These are phyloP conservation scores for Venustampulla echinocandica DNA, from an alignment of 495 filamentous ascomycete genomes.

Conservation along the genomic window DNA sequence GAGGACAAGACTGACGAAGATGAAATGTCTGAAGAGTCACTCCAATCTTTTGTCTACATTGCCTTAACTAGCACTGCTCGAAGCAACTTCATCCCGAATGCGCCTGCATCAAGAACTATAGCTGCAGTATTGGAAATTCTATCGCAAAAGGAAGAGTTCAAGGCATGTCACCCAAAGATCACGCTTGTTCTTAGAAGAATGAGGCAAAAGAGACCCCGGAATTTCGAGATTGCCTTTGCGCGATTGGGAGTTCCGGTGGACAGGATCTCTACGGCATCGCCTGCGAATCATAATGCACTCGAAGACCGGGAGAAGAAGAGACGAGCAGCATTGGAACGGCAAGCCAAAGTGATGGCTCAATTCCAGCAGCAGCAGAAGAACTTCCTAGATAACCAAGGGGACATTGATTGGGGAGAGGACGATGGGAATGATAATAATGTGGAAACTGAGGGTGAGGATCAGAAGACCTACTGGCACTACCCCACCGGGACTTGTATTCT, in stretches of 20 bases:
- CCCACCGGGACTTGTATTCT: conserved; percentile 92
- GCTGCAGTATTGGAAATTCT: conserved; percentile 68
- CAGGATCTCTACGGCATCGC: conserved; percentile 44
- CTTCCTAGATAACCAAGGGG: conserved; percentile 78
- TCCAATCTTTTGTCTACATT: conserved; percentile 57
- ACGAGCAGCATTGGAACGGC: conserved; percentile 74
- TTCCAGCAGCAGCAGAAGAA: conserved; percentile 95
- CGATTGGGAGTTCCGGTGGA: conserved; percentile 42
- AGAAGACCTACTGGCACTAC: conserved; percentile 76
- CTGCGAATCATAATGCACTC: conserved; percentile 46
- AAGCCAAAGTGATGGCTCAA: conserved; percentile 90
- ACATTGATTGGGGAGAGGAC: conserved; percentile 76
- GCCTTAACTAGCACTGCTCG: conserved; percentile 53
- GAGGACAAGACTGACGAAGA: conserved; percentile 65
- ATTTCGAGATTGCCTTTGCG: conserved; percentile 54
- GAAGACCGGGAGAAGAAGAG: conserved; percentile 80
- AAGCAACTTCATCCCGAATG: conserved; percentile 43
- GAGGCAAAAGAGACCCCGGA: conserved; percentile 64
- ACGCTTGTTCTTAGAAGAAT: conserved; percentile 77
- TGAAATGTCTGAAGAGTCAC: conserved; percentile 36
- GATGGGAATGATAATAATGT: conserved; percentile 55
- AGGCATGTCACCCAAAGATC: conserved; percentile 77
- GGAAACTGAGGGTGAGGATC: conserved; percentile 52
- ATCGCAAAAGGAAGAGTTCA: conserved; percentile 61
- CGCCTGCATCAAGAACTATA: conserved; percentile 52